Evolutionary conservation across 2,329 filamentous ascomycete species (phyloP).

Genomic region (Alternaria arbusti): DNA sequence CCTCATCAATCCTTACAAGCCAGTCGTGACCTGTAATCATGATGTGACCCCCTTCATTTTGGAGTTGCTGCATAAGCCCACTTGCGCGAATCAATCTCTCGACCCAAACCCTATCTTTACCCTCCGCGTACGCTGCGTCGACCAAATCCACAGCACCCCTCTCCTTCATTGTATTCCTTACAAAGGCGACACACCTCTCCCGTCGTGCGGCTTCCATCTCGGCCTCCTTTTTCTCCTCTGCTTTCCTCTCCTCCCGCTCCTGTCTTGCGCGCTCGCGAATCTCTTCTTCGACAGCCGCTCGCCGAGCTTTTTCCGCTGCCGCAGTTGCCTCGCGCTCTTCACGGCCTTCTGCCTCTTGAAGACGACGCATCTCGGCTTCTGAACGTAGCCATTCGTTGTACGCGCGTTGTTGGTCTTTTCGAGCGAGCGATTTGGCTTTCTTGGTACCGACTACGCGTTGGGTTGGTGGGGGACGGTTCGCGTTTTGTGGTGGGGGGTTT

Average conservation of each 20-base stretch:
- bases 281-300: conserved; percentile 51
- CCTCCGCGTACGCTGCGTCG: conserved; percentile 51
- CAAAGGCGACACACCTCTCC: conserved; percentile 39
- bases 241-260: conserved; percentile 50
- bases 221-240: conserved; percentile 48
- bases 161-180: conserved; percentile 30
- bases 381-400: conserved; percentile 59
- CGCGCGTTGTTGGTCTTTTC: conserved; percentile 51
- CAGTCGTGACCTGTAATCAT: conserved; percentile 54
- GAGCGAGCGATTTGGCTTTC: conserved; percentile 57
- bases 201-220: conserved; percentile 38
- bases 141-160: conserved; percentile 44
- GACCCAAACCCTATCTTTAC: conserved; percentile 52
- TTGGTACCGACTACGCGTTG: conserved; percentile 54
- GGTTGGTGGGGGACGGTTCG: conserved; percentile 28
- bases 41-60: conserved; percentile 35
- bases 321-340: conserved; percentile 54
- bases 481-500: conserved; percentile 19
- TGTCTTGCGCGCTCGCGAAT: conserved; percentile 50
- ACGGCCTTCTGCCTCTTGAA: conserved; percentile 50
- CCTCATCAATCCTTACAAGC: conserved; percentile 49
- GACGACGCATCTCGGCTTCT: conserved; percentile 55
- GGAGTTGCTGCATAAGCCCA: conserved; percentile 45
- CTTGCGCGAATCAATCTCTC: conserved; percentile 52
- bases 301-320: conserved; percentile 47